Conservation (phyloP, 2,329 filamentous ascomycete species). For the Aspergillus piperis region DNA sequence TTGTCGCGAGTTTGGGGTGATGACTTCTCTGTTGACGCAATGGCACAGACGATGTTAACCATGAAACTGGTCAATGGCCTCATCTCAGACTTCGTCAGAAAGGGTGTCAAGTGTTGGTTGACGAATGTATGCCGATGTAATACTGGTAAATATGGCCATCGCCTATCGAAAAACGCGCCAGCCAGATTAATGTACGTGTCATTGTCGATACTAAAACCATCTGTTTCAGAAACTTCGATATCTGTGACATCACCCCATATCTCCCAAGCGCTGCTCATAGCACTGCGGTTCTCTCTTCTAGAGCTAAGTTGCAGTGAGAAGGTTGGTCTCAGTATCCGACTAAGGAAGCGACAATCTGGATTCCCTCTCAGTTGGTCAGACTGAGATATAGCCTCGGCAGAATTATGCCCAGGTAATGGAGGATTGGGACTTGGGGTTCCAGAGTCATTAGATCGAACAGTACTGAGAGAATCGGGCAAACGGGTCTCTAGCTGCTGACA, state of each 20-base stretch:
- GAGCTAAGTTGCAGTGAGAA: not conserved
- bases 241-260: conserved; percentile 14
- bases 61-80: conserved; percentile 17
- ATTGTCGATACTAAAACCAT: not conserved
- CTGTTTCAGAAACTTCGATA: not conserved
- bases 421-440: not conserved
- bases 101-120: conserved; percentile 14
- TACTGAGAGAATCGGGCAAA: not conserved
- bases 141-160: conserved; percentile 30
- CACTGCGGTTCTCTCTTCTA: conserved; percentile 4
- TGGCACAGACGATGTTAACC: conserved; percentile 27
- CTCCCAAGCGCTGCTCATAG: conserved; percentile 19
- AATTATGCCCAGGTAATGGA: not conserved
- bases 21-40: conserved; percentile 25
- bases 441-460: not conserved
- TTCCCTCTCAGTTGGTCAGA: not conserved
- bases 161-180: conserved; percentile 26
- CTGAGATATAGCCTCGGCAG: not conserved
- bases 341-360: not conserved
- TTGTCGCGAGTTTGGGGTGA: not conserved
- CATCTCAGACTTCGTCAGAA: not conserved
- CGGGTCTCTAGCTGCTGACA: not conserved
- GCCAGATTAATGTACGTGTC: conserved; percentile 11
- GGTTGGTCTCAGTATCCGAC: conserved; percentile 8
- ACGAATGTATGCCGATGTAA: conserved; percentile 24